Base-by-base conservation (phyloP, 192 early-diverging fungal species). In the Backusella mclennaniae region DNA sequence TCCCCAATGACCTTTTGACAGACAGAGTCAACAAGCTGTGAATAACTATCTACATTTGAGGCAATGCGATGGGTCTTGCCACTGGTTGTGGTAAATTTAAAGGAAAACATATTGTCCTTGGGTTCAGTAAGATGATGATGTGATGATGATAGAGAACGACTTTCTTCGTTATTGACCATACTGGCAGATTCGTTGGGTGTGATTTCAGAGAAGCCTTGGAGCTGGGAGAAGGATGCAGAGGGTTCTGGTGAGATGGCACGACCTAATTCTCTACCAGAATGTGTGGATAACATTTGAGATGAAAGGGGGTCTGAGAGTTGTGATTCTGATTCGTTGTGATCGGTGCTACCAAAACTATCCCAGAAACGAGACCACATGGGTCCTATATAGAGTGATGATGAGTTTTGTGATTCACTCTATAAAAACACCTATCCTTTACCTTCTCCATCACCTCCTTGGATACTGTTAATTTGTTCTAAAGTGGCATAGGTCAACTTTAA, bases 401-500 rank as follows among this genome's bases (percentile, higher is more conserved):
- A 26, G 46, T 33, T 33, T 33, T 33, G 33, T 33, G 33, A 33
- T 33, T 33, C 33, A 33, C 33, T 33, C 33, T 33, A 3, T 33
- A 3, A 31, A 31, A 31, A 33, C 33, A 3, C 33, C 33, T 33
- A 33, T 33, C 33, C 35, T 71, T 83, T 74, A n/a, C 63, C 71
- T 70, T 82, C 81, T 36, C 81, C 81, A 79, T 82, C 74, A 23
- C 75, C 79, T n/a, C 75, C 74, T 52, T 78, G 71, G 41, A 82
- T 82, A n/a, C 86, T 83, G 75, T 85, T 87, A 84, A 95, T 89
- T 82, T 93, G 91, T 76, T 91, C 91, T 73, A 95, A 78, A 46
- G 91, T 93, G 6, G 91, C 86, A 81, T 93, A 94, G 46, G 93
- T 93, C 72, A 95, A 84, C 59, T 92, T 89, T 56, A 95, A 84